Evolutionary conservation across 2,329 filamentous ascomycete genomes (phyloP).

Genomic region (Capronia epimyces): DNA sequence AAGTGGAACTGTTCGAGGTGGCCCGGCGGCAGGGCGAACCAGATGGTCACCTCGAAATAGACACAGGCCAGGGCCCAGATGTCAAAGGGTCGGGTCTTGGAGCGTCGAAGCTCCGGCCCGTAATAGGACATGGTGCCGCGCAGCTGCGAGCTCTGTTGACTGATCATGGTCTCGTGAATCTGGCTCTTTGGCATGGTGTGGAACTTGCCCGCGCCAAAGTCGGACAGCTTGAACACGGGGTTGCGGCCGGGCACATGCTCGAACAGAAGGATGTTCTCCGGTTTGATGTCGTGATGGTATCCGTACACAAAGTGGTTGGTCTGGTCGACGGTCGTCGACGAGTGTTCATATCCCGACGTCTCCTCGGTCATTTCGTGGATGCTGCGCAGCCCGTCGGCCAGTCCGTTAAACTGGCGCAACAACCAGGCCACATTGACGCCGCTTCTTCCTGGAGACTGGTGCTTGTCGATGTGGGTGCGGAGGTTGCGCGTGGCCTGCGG

Average conservation of each 20-base stretch:
- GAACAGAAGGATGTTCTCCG: conserved; percentile 16
- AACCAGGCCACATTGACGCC: conserved; percentile 7
- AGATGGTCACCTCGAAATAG: conserved; percentile 6
- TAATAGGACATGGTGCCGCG: conserved; percentile 4
- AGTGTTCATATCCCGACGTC: background rate
- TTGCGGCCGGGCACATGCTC: background rate
- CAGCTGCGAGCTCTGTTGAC: background rate
- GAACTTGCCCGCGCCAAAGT: conserved; percentile 10
- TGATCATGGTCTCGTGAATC: background rate
- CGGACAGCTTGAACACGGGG: conserved; percentile 8
- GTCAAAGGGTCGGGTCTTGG: conserved; percentile 7
- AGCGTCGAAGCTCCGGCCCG: conserved; percentile 4
- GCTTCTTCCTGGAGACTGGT: background rate
- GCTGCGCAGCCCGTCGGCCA: conserved; percentile 8
- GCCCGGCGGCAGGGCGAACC: background rate
- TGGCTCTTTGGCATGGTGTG: background rate
- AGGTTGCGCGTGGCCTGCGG: conserved; percentile 9
- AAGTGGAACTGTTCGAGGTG: background rate
- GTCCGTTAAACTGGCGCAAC: conserved; percentile 7
- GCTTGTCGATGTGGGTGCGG: background rate
- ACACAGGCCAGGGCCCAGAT: conserved; percentile 14
- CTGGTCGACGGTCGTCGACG: background rate
- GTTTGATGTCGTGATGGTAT: conserved; percentile 18
- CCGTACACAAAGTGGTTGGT: conserved; percentile 1
- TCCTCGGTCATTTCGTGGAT: conserved; percentile 9